These are phyloP conservation scores for Epichloe uncinata DNA, from an alignment of 2,329 filamentous ascomycete genomes.

Conservation along the genomic window DNA sequence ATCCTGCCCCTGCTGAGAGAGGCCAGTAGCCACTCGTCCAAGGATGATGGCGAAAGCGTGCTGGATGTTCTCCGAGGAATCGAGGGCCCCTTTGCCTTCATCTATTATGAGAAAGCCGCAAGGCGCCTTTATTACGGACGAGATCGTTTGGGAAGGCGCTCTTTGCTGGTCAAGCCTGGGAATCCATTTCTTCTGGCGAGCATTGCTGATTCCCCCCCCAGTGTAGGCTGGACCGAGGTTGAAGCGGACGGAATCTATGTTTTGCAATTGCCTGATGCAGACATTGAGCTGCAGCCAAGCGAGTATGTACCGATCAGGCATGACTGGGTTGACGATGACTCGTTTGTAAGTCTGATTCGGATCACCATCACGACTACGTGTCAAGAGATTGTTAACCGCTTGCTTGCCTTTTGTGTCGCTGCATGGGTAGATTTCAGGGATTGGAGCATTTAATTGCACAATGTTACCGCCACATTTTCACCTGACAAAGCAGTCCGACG, in stretches of 20 bases:
- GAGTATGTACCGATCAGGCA: conserved; percentile 11
- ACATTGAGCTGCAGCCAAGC: conserved; percentile 1
- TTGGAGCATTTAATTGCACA: conserved; percentile 38
- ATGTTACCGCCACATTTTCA: conserved; percentile 22
- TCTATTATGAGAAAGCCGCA: conserved; percentile 57
- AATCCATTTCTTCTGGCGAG: conserved; percentile 52
- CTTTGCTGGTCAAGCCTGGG: conserved; percentile 51
- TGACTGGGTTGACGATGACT: conserved; percentile 20
- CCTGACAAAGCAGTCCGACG: conserved; percentile 24
- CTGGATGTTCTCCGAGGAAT: conserved; percentile 45
- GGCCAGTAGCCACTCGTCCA: conserved; percentile 18
- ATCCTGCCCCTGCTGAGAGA: conserved; percentile 49
- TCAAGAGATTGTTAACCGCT: conserved; percentile 9
- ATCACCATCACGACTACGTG: neutral
- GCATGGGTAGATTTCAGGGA: conserved; percentile 34
- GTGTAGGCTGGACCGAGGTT: conserved; percentile 58
- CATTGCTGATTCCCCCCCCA: conserved; percentile 40
- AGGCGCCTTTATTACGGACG: conserved; percentile 65
- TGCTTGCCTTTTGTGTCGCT: conserved; percentile 23
- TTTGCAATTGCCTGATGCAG: conserved; percentile 35
- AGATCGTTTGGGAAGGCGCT: conserved; percentile 78
- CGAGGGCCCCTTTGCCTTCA: conserved; percentile 79
- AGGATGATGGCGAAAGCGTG: conserved; percentile 19
- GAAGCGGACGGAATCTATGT: conserved; percentile 72
- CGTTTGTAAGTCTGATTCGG: conserved; percentile 29